Base-by-base conservation (phyloP, 1,284 basidiomycete genomes). In the Clitocybe nebularis region DNA sequence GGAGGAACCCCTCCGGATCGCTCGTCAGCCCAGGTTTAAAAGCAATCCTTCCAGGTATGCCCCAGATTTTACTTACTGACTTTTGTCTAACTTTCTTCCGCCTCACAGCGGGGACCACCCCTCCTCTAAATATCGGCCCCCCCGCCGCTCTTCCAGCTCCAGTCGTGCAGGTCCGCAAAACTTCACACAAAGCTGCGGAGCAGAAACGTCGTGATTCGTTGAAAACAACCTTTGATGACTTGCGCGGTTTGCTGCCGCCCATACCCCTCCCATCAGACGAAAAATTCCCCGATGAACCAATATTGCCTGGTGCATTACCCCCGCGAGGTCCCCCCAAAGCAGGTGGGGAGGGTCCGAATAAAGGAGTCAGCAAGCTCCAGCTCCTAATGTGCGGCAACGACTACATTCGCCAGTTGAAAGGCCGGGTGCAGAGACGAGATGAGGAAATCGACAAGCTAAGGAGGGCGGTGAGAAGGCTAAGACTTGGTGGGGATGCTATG, bases 141-240 rank as follows among this genome's bases (percentile, higher is more conserved):
- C 46, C 56, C 41, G 47, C 47, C 43, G 53, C 44, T 39, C 36
- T 45, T 36, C 53, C 55, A 1, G 41, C 41, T 11, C 61, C 58
- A 38, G 66, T 63, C 2, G 56, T 60, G 36, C 58, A 64, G 21
- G 64, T 75, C n/a, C 79, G 88, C 44, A 92, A 93, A 59, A 89
- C 89, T 0, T 94, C 93, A 0, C 95, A 99, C 67, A 98, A 98
- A 65, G 91, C 88, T 1, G 95, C 95, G 0, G 95, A 99, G 64
- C 95, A 99, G 62, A 95, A 96, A 61, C 84, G 95, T 14, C 82
- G 95, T 3, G 95, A 99, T 64, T 92, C 88, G 26, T 79, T 99
- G 52, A 99, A 99, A 68, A 85, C 86, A 7, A 93, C 92, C 11
- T 99, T 95, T 59, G 95, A 99, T 62, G 93, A 97, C 50, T 77